Percentiles rank a stretch among this genome's conserved stretches.
Conservation (phyloP, 805 yeast species). For the Spathaspora gorwiae region DNA sequence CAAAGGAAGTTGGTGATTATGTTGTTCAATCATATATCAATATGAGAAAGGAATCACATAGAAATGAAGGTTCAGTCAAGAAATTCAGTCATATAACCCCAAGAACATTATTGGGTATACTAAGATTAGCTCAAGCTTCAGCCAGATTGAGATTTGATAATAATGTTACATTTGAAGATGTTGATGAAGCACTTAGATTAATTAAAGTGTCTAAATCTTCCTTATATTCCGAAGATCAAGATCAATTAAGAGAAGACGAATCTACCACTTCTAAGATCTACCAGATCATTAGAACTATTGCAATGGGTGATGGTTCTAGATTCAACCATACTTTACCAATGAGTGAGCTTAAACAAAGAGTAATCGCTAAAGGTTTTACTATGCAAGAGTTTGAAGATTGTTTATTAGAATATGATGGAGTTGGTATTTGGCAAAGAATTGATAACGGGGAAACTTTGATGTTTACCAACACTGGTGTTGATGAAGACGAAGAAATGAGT, state of each 20-base stretch:
- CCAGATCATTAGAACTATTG: slow-evolving; percentile 61
- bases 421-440: slow-evolving; percentile 72
- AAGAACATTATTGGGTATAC: slow-evolving; percentile 84
- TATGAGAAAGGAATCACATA: slow-evolving; percentile 86
- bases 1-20: slow-evolving; percentile 78
- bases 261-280: slow-evolving; percentile 66
- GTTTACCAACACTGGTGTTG: slow-evolving; percentile 39
- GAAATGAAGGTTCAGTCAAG: slow-evolving; percentile 67
- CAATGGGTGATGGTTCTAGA: slow-evolving; percentile 31
- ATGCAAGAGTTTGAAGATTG: slow-evolving; percentile 72
- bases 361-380: slow-evolving; percentile 79
- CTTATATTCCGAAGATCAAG: slow-evolving; percentile 51
- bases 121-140: slow-evolving; percentile 90
- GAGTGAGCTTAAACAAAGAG: slow-evolving; percentile 54
- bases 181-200: slow-evolving; percentile 91
- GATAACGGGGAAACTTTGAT: slow-evolving; percentile 66
- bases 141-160: slow-evolving; percentile 84
- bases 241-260: slow-evolving; percentile 53
- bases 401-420: slow-evolving; percentile 64
- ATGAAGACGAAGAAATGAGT: slow-evolving; percentile 27
- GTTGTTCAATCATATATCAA: slow-evolving; percentile 83
- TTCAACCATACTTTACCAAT: slow-evolving; percentile 31
- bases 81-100: slow-evolving; percentile 93
- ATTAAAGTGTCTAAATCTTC: slow-evolving; percentile 84
- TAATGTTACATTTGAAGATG: slow-evolving; percentile 70